These are phyloP conservation scores for Botrytis squamosa DNA, from an alignment of 2,329 filamentous ascomycete genomes.

Conservation along the genomic window DNA sequence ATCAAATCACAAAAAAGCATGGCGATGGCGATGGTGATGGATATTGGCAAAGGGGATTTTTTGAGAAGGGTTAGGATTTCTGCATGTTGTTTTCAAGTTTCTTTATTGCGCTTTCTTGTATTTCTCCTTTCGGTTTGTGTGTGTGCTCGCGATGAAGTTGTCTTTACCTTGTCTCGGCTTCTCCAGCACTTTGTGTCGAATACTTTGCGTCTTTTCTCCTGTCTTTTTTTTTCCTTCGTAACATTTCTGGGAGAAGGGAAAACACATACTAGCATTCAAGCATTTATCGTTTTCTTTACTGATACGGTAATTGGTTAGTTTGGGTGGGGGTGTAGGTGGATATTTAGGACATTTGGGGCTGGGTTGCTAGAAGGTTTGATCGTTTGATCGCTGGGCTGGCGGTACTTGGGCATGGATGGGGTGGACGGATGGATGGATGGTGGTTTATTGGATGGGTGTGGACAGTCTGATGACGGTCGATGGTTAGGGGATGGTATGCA, in stretches of 20 bases:
- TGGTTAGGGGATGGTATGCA: background rate
- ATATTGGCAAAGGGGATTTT: conserved; percentile 18
- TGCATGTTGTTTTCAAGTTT: conserved; percentile 17
- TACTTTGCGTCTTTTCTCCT: conserved; percentile 18
- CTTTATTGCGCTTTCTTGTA: conserved; percentile 15
- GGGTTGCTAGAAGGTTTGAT: conserved; percentile 19
- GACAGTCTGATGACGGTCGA: conserved; percentile 10
- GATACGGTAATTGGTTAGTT: conserved; percentile 20
- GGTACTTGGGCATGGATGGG: conserved; percentile 18
- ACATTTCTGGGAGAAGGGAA: conserved; percentile 15
- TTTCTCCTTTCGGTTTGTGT: conserved; percentile 11
- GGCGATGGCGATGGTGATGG: conserved; percentile 21
- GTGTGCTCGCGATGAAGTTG: conserved; percentile 12
- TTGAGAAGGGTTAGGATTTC: conserved; percentile 18
- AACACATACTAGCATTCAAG: conserved; percentile 16
- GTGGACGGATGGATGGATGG: conserved; percentile 11
- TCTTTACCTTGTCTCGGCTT: conserved; percentile 10
- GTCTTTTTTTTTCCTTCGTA: conserved; percentile 2
- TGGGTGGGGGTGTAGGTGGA: conserved; percentile 14
- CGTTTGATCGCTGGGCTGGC: conserved; percentile 9
- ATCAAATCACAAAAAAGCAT: conserved; percentile 25
- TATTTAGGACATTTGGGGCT: conserved; percentile 18
- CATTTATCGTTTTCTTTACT: conserved; percentile 13
- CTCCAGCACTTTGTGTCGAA: conserved; percentile 17
- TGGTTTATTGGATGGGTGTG: conserved; percentile 3